phyloP scores from a whole-genome alignment of 2,329 filamentous ascomycete species.

The Pseudocercospora vitis region DNA sequence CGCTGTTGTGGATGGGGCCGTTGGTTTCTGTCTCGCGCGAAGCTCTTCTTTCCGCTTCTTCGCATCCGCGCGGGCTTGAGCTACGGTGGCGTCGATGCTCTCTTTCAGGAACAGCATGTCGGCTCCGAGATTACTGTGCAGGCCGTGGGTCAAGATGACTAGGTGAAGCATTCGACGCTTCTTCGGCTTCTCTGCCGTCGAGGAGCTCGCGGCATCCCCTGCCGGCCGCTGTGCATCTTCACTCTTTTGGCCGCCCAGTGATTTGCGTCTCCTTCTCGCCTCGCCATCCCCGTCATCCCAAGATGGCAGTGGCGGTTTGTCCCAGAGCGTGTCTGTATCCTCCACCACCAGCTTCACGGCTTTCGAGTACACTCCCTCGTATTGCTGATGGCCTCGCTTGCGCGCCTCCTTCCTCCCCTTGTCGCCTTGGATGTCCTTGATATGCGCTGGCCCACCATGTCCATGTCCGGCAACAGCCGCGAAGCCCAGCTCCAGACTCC shows the following conservation, averaged over 20 bases:
- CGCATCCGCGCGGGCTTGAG: constrained; percentile 69
- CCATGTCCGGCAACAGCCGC: constrained; percentile 55
- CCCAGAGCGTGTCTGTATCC: constrained; percentile 88
- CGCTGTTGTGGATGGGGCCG: constrained; percentile 12
- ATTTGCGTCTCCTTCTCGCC: constrained; percentile 24
- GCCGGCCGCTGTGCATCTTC: constrained; percentile 24
- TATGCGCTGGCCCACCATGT: constrained; percentile 62
- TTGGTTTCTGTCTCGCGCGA: constrained; percentile 22
- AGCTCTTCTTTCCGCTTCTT: constrained; percentile 55
- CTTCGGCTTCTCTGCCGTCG: constrained; percentile 37
- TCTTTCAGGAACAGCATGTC: constrained; percentile 98
- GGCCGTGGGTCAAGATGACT: constrained; percentile 86
- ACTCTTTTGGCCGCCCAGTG: constrained; percentile 20
- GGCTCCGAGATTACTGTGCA: constrained; percentile 92
- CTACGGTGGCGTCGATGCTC: constrained; percentile 83
- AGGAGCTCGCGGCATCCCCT: constrained; percentile 16
- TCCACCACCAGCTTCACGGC: constrained; percentile 77
- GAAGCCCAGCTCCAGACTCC: constrained; percentile 70
- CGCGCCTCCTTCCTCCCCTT: constrained; percentile 52
- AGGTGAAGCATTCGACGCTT: constrained; percentile 81
- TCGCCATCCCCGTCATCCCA: constrained; percentile 46
- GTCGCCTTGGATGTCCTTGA: constrained; percentile 68
- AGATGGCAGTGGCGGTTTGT: constrained; percentile 77
- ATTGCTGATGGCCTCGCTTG: constrained; percentile 64
- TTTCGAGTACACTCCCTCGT: constrained; percentile 78